These are phyloP conservation scores for Aurifilum marmelostoma DNA, from an alignment of 2,329 filamentous ascomycete genomes.

Conservation along the genomic window DNA sequence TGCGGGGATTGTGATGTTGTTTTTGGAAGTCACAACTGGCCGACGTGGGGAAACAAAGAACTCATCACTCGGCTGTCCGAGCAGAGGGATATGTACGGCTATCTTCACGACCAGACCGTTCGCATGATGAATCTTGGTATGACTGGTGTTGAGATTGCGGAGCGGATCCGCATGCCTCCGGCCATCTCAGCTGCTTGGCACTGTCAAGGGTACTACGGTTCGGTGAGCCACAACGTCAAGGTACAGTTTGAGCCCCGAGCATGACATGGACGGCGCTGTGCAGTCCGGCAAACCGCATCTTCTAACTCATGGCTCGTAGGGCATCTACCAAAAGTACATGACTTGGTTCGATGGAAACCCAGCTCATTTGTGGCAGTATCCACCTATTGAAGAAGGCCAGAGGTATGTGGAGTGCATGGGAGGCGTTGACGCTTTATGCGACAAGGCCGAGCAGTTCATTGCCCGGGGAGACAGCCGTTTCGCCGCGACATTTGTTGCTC, in stretches of 20 bases:
- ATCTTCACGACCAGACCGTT: slow-evolving; percentile 45
- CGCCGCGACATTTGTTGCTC: slow-evolving; percentile 43
- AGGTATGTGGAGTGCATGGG: slow-evolving; percentile 44
- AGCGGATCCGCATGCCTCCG: slow-evolving; percentile 40
- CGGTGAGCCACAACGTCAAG: slow-evolving; percentile 44
- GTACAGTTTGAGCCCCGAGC: background rate
- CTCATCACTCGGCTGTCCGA: slow-evolving; percentile 36
- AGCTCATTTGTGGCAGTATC: slow-evolving; percentile 41
- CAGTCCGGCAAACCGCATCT: background rate
- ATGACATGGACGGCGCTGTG: background rate
- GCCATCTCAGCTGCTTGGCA: slow-evolving; percentile 38
- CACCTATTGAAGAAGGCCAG: slow-evolving; percentile 38
- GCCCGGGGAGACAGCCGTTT: slow-evolving; percentile 42
- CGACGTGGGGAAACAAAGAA: slow-evolving; percentile 42
- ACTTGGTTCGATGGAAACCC: slow-evolving; percentile 37
- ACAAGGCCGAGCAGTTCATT: slow-evolving; percentile 37
- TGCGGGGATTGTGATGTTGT: slow-evolving; percentile 39
- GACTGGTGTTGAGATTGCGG: slow-evolving; percentile 45
- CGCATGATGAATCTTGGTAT: slow-evolving; percentile 40
- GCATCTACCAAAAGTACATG: slow-evolving; percentile 40
- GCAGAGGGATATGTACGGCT: slow-evolving; percentile 46
- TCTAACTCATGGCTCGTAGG: slow-evolving; percentile 19
- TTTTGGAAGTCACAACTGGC: slow-evolving; percentile 46
- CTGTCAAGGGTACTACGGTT: slow-evolving; percentile 43
- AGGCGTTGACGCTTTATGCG: slow-evolving; percentile 38